These are phyloP conservation scores for Pinus taeda DNA, from an alignment of 75 land plant genomes.

Conservation along the genomic window DNA sequence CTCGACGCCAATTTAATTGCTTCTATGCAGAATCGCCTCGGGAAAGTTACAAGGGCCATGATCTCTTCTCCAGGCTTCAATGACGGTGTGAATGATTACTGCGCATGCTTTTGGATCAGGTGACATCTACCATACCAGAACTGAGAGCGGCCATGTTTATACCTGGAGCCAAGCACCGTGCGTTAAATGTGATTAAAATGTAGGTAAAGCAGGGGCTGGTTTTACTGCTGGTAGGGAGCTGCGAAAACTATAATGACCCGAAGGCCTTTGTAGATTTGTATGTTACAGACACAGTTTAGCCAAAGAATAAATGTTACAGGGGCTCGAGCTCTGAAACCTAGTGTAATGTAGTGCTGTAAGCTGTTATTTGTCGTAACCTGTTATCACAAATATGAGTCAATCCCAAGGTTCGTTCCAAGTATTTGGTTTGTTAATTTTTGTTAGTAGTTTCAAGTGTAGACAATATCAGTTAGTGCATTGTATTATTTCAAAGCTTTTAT, in stretches of 20 bases:
- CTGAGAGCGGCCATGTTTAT: background rate
- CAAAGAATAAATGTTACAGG: no score
- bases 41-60: background rate
- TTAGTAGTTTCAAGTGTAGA: no score
- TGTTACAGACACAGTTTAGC: background rate
- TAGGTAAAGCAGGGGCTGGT: background rate
- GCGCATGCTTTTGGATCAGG: background rate
- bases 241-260: background rate
- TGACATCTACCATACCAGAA: background rate
- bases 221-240: background rate
- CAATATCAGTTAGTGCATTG: no score
- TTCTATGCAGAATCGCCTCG: background rate
- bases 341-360: no score
- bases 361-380: no score
- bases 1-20: background rate
- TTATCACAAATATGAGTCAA: no score
- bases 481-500: no score
- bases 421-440: no score
- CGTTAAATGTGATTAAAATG: background rate
- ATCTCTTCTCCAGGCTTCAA: conserved; percentile 1
- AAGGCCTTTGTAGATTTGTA: background rate
- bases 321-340: no score
- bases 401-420: no score
- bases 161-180: background rate
- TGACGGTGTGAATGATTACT: background rate